Evolutionary conservation across 2,329 filamentous ascomycete genomes (phyloP).

Genomic region (Phyllosticta ampelicida): DNA sequence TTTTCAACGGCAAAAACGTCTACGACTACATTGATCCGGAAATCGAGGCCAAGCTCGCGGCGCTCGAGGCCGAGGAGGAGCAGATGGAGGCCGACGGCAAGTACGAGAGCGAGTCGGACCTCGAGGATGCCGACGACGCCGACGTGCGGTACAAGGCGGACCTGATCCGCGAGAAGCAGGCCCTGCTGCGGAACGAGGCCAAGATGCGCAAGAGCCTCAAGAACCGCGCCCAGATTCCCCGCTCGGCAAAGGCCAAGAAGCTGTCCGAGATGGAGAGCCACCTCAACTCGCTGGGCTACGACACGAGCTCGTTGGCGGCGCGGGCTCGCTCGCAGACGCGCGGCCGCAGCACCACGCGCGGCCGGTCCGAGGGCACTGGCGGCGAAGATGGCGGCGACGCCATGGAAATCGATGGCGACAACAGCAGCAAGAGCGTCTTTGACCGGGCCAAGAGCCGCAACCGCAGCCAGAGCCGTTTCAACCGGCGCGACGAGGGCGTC

Average conservation of each 20-base stretch:
- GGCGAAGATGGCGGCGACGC: constrained; percentile 52
- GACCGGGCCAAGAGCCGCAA: constrained; percentile 61
- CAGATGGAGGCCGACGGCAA: constrained; percentile 82
- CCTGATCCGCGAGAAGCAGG: constrained; percentile 88
- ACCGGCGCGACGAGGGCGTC: constrained; percentile 69
- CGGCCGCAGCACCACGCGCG: constrained; percentile 58
- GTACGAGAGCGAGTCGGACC: constrained; percentile 64
- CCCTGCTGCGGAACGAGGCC: constrained; percentile 84
- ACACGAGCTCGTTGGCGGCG: constrained; percentile 62
- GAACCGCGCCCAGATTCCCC: constrained; percentile 89
- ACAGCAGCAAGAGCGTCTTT: constrained; percentile 25
- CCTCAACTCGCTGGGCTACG: constrained; percentile 75
- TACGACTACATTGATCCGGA: constrained; percentile 96
- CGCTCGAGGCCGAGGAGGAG: constrained; percentile 92
- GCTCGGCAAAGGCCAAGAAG: constrained; percentile 68
- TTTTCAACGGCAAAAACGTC: constrained; percentile 92
- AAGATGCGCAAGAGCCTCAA: constrained; percentile 94
- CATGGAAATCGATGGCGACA: constrained; percentile 63
- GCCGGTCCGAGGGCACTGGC: constrained; percentile 40
- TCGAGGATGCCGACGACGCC: constrained; percentile 81
- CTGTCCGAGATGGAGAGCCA: constrained; percentile 79
- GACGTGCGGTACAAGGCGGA: constrained; percentile 87
- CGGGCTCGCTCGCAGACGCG: constrained; percentile 63
- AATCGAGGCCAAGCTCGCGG: constrained; percentile 84
- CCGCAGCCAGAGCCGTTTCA: constrained; percentile 48